Conservation (phyloP, 2,329 filamentous ascomycete genomes). For the Colletotrichum incanum region DNA sequence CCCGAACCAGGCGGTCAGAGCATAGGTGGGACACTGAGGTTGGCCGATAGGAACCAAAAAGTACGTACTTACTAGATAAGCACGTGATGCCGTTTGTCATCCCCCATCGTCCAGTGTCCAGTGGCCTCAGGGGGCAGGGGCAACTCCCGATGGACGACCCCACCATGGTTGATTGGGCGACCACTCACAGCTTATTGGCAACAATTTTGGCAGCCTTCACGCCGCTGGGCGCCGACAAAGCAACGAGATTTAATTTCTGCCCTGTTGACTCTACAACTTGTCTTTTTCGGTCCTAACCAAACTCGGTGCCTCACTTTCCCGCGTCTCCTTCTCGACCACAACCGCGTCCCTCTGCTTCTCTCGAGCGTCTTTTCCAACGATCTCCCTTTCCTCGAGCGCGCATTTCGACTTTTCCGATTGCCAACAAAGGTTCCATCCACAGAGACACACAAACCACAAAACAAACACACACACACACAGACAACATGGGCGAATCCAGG, state of each 20-base stretch:
- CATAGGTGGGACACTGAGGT: background rate
- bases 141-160: constrained; percentile 39
- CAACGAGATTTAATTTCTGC: constrained; percentile 47
- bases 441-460: constrained; percentile 12
- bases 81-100: constrained; percentile 24
- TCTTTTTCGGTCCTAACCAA: constrained; percentile 36
- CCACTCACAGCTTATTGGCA: constrained; percentile 45
- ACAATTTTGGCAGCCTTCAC: constrained; percentile 44
- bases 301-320: constrained; percentile 24
- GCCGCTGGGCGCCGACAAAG: constrained; percentile 44
- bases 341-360: constrained; percentile 34
- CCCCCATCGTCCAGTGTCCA: background rate
- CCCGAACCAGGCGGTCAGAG: constrained; percentile 1
- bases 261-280: constrained; percentile 35
- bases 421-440: background rate
- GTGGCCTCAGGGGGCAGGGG: constrained; percentile 7
- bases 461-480: constrained; percentile 29
- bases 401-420: constrained; percentile 7
- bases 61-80: background rate
- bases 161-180: constrained; percentile 60
- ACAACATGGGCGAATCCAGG: constrained; percentile 77
- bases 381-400: constrained; percentile 26
- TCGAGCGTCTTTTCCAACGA: constrained; percentile 33
- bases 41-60: background rate
- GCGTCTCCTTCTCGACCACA: constrained; percentile 31